Conservation (phyloP, 164 flowering plant species). For the Tetrastigma voinierianum region DNA sequence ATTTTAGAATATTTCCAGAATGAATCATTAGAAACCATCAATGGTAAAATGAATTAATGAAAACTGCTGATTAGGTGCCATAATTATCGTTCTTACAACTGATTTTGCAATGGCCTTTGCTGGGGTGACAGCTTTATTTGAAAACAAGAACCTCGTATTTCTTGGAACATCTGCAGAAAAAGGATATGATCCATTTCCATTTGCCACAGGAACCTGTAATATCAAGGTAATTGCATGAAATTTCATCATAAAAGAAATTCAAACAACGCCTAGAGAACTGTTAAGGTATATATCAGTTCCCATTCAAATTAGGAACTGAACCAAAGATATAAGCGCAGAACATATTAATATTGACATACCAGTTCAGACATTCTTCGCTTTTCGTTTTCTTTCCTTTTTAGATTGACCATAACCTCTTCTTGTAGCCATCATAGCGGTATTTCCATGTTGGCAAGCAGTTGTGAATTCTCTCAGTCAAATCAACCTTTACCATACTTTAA, state of each 20-base stretch:
- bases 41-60: not conserved
- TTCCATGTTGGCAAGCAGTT: no score
- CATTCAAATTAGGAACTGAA: not conserved
- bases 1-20: not conserved
- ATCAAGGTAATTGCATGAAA: slow-evolving; percentile 5
- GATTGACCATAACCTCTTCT: no score
- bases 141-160: slow-evolving; percentile 91
- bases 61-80: not conserved
- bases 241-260: not conserved
- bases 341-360: no score
- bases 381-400: no score
- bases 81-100: slow-evolving; percentile 55
- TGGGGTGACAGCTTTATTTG: slow-evolving; percentile 67
- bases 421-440: no score
- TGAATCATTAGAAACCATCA: not conserved
- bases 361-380: no score
- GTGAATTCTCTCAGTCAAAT: no score
- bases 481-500: no score
- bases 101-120: slow-evolving; percentile 89
- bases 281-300: slow-evolving; percentile 5
- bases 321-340: no score
- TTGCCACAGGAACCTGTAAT: slow-evolving; percentile 91
- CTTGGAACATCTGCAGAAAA: slow-evolving; percentile 88
- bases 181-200: slow-evolving; percentile 83
- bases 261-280: not conserved